Percentiles rank a stretch among this genome's conserved stretches.
phyloP scores from a whole-genome alignment of 345 rosid species.

The Eucalyptus fibrosa region DNA sequence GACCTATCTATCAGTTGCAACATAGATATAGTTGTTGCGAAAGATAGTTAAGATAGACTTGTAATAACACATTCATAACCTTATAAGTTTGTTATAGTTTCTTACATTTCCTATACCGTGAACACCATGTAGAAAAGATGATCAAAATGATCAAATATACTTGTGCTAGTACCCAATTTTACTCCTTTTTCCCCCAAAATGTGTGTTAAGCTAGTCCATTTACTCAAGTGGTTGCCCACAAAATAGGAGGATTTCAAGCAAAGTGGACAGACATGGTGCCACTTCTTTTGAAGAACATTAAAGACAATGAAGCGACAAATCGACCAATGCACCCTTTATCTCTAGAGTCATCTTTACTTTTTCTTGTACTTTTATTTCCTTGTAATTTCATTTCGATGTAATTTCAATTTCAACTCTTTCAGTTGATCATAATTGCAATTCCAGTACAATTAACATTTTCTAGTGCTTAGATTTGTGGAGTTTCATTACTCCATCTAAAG shows the following conservation, averaged over 20 bases:
- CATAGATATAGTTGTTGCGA: too few relatives aligned
- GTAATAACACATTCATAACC: fast-evolving
- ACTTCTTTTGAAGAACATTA: background rate
- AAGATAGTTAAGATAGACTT: too few relatives aligned
- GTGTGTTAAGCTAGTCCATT: too few relatives aligned
- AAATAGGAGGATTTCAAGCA: background rate
- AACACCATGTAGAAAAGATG: background rate
- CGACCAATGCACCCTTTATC: fast-evolving
- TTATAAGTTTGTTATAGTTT: too few relatives aligned
- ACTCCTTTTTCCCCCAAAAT: too few relatives aligned
- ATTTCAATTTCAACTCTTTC: too few relatives aligned
- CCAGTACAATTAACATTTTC: background rate
- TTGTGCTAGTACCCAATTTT: background rate
- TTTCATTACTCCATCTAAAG: background rate
- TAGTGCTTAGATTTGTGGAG: background rate
- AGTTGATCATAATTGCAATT: background rate
- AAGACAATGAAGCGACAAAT: background rate
- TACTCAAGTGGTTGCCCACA: background rate
- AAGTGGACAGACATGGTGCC: background rate
- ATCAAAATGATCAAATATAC: background rate
- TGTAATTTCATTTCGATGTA: too few relatives aligned
- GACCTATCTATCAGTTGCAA: background rate
- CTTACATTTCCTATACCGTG: background rate
- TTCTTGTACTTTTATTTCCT: too few relatives aligned
- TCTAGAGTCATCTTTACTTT: too few relatives aligned